Evolutionary conservation across 805 yeast genomes (phyloP), one percentile per base, ranked within the genome.

Genomic region (Grigorovia jiainica): DNA sequence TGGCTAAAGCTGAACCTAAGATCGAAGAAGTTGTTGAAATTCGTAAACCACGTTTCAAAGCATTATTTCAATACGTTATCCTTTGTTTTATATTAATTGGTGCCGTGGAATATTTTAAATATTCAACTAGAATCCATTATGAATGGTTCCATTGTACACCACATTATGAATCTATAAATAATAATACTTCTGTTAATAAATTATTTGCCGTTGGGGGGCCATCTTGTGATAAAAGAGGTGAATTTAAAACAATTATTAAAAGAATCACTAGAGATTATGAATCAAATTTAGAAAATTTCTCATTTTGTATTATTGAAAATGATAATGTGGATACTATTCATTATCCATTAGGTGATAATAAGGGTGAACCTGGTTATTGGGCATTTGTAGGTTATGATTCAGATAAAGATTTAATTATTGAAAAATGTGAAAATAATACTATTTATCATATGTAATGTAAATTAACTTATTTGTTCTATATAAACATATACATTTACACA

Each of bases 91-190:
- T 50, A 1, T 43, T 66, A 3, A 60, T 67, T 39, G 72, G 65
- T 3, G 70, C 61, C 4, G 69, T 65, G 2, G 72, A 68, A 46
- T 68, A 66, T 45, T 68, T 68, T 55, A 68, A 68, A 47, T 66
- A 64, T 40, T 48, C 63, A 16, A 67, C 72, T 2, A 59, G 55
- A 45, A 52, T 57, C 29, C 59, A 66, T 45, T 68, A 68, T 42
- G 72, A 68, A 23, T 67, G 70, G 71, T 65, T 68, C 49, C 73
- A 68, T 42, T 68, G 73, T 45, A 67, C 70, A 10, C 41, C 47
- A 13, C 36, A 54, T 10, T 43, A 45, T 8, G 38, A 38, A 7
- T 16, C 34, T 7, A 17, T 24, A 17, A 43, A 42, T n/a, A 16
- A 45, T 8, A 53, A 55, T 13, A 44, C 53, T 19, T 51, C 50